These are phyloP conservation scores for Microsporum audouinii DNA, from an alignment of 2,329 filamentous ascomycete genomes.

Conservation along the genomic window DNA sequence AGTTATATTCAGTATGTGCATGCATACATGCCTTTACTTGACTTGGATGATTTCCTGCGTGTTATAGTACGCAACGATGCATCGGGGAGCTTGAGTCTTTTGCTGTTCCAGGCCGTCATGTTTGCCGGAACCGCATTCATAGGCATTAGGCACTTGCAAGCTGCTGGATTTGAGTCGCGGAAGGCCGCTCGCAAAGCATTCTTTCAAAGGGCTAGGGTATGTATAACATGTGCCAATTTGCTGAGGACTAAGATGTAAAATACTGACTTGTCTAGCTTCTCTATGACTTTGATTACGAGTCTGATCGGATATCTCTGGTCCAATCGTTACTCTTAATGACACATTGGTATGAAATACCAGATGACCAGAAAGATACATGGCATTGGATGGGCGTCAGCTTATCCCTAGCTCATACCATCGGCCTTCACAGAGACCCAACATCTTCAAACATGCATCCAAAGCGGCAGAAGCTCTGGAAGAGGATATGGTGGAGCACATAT, in stretches of 20 bases:
- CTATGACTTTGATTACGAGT: slow-evolving; percentile 93
- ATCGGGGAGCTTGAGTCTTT: slow-evolving; percentile 60
- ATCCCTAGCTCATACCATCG: slow-evolving; percentile 85
- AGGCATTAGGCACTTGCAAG: slow-evolving; percentile 62
- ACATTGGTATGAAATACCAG: slow-evolving; percentile 94
- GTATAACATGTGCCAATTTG: slow-evolving; percentile 23
- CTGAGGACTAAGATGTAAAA: not conserved
- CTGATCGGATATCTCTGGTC: slow-evolving; percentile 75
- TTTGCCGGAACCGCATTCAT: slow-evolving; percentile 85
- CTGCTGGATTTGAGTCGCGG: slow-evolving; percentile 64
- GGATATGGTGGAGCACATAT: slow-evolving; percentile 97
- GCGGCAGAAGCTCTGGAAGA: slow-evolving; percentile 77
- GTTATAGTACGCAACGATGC: slow-evolving; percentile 56
- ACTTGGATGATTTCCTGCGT: slow-evolving; percentile 48
- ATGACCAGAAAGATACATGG: slow-evolving; percentile 96
- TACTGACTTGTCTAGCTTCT: slow-evolving; percentile 47
- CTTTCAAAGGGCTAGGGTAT: slow-evolving; percentile 74
- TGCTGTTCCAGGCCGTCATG: slow-evolving; percentile 90
- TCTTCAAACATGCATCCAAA: slow-evolving; percentile 62
- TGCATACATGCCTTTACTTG: slow-evolving; percentile 84
- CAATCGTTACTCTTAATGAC: slow-evolving; percentile 86
- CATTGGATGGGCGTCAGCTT: slow-evolving; percentile 98
- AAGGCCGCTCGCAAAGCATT: slow-evolving; percentile 79
- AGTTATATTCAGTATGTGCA: slow-evolving; percentile 83
- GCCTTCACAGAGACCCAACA: slow-evolving; percentile 74